phyloP scores from a whole-genome alignment of 2,329 filamentous ascomycete genomes.

The Claviceps humidiphila region DNA sequence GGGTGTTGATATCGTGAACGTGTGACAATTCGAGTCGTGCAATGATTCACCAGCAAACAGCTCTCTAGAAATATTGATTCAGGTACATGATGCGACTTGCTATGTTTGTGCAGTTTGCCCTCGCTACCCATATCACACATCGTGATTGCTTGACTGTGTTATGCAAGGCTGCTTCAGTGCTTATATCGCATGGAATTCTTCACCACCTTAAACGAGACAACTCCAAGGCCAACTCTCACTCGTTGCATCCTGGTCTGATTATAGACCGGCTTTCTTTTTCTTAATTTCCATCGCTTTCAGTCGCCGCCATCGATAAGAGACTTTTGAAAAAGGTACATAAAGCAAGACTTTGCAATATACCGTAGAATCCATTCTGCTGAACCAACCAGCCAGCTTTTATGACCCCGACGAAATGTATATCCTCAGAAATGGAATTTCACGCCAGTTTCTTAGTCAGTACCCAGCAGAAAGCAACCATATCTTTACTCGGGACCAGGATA shows the following conservation, averaged over 20 bases:
- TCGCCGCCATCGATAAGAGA: not conserved
- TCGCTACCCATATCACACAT: not conserved
- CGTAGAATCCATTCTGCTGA: not conserved
- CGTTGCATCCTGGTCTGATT: not conserved
- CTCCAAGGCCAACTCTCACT: not conserved
- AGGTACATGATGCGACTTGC: not conserved
- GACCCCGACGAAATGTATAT: not conserved
- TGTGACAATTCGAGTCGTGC: not conserved
- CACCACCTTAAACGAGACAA: not conserved
- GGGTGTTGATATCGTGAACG: not conserved
- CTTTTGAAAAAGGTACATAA: not conserved
- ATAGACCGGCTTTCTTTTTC: not conserved
- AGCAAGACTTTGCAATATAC: not conserved
- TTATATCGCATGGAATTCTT: not conserved
- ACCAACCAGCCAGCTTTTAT: not conserved
- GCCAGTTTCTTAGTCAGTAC: not conserved
- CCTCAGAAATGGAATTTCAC: not conserved
- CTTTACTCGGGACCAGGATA: conserved; percentile 4
- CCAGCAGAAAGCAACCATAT: not conserved
- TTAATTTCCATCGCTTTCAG: not conserved
- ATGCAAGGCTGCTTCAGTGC: not conserved
- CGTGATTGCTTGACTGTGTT: conserved; percentile 2
- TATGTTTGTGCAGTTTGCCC: not conserved
- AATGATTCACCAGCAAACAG: conserved; percentile 2
- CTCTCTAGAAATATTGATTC: not conserved